Conservation (phyloP, 768 basidiomycete genomes). For the Cyclocybe cylindracea region DNA sequence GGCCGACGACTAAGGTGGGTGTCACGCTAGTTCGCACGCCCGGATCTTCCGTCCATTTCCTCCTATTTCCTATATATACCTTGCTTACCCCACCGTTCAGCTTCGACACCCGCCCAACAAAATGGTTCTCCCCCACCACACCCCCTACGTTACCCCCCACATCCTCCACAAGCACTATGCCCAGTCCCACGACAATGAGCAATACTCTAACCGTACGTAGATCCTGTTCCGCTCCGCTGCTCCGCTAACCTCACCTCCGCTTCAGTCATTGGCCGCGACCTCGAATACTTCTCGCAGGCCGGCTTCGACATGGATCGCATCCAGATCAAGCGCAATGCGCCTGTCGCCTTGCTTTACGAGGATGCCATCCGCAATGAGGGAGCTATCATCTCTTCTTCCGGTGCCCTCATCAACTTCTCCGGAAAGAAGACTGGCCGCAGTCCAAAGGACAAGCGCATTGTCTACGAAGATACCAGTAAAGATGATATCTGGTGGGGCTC, state of each 20-base stretch:
- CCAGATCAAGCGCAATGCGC: constrained; percentile 92
- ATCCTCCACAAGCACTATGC: constrained; percentile 89
- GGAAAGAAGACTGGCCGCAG: constrained; percentile 98
- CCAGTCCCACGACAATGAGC: constrained; percentile 68
- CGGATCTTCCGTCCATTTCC: constrained; percentile 16
- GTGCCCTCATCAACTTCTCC: constrained; percentile 99
- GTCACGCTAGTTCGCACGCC: constrained; percentile 17
- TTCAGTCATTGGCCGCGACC: constrained; percentile 86
- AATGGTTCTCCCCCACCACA: constrained; percentile 72
- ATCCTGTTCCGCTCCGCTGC: constrained; percentile 3
- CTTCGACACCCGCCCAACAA: constrained; percentile 27
- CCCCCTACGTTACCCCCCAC: constrained; percentile 86
- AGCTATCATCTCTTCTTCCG: constrained; percentile 94
- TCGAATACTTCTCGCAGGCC: constrained; percentile 97
- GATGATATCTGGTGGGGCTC: constrained; percentile 99
- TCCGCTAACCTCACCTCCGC: constrained; percentile 11
- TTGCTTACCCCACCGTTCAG: constrained; percentile 5
- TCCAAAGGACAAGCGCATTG: constrained; percentile 99
- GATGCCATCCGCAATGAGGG: constrained; percentile 99
- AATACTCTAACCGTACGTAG: constrained; percentile 55
- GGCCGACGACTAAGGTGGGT: constrained; percentile 12
- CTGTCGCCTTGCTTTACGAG: constrained; percentile 90
- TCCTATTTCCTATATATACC: constrained; percentile 14
- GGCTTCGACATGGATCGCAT: constrained; percentile 99
- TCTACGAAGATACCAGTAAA: constrained; percentile 94